Conservation (phyloP, 257 asterid genomes). For the Ajuga chamaepitys region DNA sequence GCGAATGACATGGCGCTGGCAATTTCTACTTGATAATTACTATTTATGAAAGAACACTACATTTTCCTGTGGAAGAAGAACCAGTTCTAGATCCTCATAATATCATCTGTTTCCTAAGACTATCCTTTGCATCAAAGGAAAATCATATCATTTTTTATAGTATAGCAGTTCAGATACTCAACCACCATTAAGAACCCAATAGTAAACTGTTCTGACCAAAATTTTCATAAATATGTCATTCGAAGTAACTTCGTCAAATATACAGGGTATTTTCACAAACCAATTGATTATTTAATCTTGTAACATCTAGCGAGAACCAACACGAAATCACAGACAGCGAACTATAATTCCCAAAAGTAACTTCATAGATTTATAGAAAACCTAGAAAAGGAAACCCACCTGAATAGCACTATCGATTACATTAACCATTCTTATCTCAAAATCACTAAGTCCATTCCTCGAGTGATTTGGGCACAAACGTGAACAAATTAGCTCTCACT, state of each 20-base stretch:
- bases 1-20: neutral
- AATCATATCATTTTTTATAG: neutral
- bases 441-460: neutral
- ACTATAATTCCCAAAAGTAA: neutral
- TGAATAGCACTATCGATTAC: neutral
- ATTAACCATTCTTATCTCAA: neutral
- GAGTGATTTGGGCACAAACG: neutral
- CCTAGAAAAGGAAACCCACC: neutral
- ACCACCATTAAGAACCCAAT: neutral
- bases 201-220: neutral
- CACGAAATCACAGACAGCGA: neutral
- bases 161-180: neutral
- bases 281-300: neutral
- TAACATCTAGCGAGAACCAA: neutral
- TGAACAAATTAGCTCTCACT: neutral
- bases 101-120: neutral
- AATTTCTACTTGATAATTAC: neutral
- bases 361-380: neutral
- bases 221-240: neutral
- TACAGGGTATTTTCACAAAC: neutral
- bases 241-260: neutral
- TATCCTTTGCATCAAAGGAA: neutral
- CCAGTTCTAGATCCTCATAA: neutral
- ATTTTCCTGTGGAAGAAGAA: neutral
- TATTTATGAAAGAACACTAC: neutral